A percentile compares a stretch with the other conserved stretches of the same genome.
phyloP scores from a whole-genome alignment of 495 filamentous ascomycete species.

The Acidiella bohemica region DNA sequence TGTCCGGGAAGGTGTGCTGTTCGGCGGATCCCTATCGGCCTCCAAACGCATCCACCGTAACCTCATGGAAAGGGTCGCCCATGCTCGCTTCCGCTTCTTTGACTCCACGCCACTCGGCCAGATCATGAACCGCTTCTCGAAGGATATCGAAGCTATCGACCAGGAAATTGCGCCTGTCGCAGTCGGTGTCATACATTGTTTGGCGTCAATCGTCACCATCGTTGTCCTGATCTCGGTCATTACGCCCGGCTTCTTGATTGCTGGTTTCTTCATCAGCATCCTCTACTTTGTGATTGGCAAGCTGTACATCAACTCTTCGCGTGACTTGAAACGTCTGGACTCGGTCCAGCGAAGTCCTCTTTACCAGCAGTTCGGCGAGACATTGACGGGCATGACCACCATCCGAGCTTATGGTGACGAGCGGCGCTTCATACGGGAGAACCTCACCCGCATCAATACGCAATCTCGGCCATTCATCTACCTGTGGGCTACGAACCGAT shows the following conservation, averaged over 20 bases:
- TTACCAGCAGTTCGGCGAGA: slow-evolving; percentile 98
- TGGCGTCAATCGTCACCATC: slow-evolving; percentile 72
- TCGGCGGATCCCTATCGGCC: slow-evolving; percentile 81
- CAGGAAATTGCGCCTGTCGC: slow-evolving; percentile 92
- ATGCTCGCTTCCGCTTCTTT: slow-evolving; percentile 94
- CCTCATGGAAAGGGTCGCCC: slow-evolving; percentile 64
- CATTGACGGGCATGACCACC: slow-evolving; percentile 86
- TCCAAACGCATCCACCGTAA: slow-evolving; percentile 72
- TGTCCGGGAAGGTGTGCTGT: slow-evolving; percentile 68
- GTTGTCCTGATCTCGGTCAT: slow-evolving; percentile 83
- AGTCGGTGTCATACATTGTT: slow-evolving; percentile 55
- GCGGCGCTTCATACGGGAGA: slow-evolving; percentile 84
- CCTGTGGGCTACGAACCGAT: slow-evolving; percentile 93
- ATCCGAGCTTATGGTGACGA: slow-evolving; percentile 96
- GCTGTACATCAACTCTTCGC: slow-evolving; percentile 81
- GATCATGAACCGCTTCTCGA: slow-evolving; percentile 97
- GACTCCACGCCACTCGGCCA: slow-evolving; percentile 93
- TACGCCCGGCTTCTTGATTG: slow-evolving; percentile 82
- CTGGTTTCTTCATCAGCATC: slow-evolving; percentile 70
- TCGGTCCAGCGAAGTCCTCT: slow-evolving; percentile 88
- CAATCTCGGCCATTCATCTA: slow-evolving; percentile 92
- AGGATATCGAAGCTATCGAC: slow-evolving; percentile 88
- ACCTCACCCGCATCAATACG: slow-evolving; percentile 74
- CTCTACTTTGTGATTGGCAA: slow-evolving; percentile 72
- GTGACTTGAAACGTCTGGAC: slow-evolving; percentile 88